Evolutionary conservation across 768 basidiomycete genomes (phyloP).

Genomic region (Boletus barrowsii): DNA sequence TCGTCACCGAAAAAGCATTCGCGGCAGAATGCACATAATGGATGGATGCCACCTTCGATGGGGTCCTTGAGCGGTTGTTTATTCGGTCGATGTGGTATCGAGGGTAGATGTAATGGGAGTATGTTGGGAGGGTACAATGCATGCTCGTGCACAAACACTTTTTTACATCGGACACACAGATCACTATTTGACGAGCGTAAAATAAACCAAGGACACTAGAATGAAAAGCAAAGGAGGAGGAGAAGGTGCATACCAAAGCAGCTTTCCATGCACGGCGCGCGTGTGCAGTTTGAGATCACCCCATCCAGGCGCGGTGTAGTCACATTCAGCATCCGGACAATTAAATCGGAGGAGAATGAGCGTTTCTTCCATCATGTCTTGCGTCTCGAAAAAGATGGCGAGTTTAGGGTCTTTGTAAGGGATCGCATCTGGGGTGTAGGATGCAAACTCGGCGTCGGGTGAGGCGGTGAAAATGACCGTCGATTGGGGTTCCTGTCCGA

Average conservation of each 20-base stretch:
- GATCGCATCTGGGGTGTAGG: conserved; percentile 53
- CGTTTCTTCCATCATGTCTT: conserved; percentile 94
- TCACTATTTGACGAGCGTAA: conserved; percentile 46
- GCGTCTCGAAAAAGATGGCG: conserved; percentile 81
- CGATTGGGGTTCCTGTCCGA: conserved; percentile 62
- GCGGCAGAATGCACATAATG: conserved; percentile 85
- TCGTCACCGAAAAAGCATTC: conserved; percentile 93
- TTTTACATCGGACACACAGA: conserved; percentile 84
- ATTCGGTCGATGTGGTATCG: conserved; percentile 45
- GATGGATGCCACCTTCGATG: conserved; percentile 71
- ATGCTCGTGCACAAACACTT: conserved; percentile 96
- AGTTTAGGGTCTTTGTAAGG: conserved; percentile 71
- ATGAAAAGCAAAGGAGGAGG: no score
- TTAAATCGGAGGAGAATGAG: conserved; percentile 91
- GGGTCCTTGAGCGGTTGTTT: conserved; percentile 48
- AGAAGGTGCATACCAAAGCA: conserved; percentile 63
- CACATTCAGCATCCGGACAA: conserved; percentile 83
- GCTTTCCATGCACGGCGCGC: conserved; percentile 66
- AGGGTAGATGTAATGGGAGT: conserved; percentile 75
- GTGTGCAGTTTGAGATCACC: conserved; percentile 84
- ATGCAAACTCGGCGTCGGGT: conserved; percentile 55
- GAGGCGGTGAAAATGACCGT: conserved; percentile 75
- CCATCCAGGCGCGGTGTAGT: conserved; percentile 85
- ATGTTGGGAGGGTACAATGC: conserved; percentile 68
- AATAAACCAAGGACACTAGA: neutral